Conservation (phyloP, 2,329 filamentous ascomycete species). For the Beauveria varroae region DNA sequence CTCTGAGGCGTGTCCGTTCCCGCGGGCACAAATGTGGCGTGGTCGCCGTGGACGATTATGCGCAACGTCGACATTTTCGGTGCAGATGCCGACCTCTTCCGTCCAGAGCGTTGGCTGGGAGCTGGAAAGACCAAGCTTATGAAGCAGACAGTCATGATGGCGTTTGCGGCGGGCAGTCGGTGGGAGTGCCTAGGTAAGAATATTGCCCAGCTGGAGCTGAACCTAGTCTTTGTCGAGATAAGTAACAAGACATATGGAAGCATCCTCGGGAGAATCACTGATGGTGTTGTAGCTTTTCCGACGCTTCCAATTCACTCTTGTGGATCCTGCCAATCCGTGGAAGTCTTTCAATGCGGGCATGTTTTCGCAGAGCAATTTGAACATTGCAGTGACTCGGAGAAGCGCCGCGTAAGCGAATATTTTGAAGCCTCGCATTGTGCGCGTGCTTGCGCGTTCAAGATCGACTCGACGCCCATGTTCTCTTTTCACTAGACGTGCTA, state of each 20-base stretch:
- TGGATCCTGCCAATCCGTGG: conserved; percentile 15
- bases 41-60: conserved; percentile 19
- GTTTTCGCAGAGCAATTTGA: conserved; percentile 10
- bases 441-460: not conserved
- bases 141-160: conserved; percentile 22
- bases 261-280: not conserved
- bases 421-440: not conserved
- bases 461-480: not conserved
- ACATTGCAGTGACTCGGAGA: not conserved
- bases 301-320: conserved; percentile 14
- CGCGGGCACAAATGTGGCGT: conserved; percentile 16
- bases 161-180: conserved; percentile 23
- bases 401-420: not conserved
- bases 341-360: conserved; percentile 14
- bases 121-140: conserved; percentile 17
- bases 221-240: conserved; percentile 27
- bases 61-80: conserved; percentile 19
- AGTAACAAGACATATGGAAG: not conserved
- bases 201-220: conserved; percentile 23
- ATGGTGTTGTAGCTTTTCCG: conserved; percentile 14
- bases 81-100: conserved; percentile 16
- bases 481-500: too few species aligned
- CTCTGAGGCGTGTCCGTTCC: conserved; percentile 14
- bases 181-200: conserved; percentile 24
- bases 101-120: conserved; percentile 20